These are phyloP conservation scores for Fusarium brevicatenulatum DNA, from an alignment of 2,329 filamentous ascomycete species.

Conservation along the genomic window DNA sequence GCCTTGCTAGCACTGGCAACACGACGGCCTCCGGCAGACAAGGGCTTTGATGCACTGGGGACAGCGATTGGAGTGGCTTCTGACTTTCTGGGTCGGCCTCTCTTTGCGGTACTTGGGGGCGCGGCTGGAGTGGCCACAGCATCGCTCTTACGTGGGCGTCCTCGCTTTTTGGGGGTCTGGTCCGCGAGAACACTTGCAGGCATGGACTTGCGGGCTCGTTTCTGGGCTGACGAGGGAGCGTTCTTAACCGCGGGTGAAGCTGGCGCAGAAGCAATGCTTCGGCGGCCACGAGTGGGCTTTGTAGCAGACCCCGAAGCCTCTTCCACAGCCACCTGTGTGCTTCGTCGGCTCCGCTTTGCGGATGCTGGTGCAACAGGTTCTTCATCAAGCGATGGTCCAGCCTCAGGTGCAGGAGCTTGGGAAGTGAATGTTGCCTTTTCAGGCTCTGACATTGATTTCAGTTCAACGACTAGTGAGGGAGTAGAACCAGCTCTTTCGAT, in stretches of 20 bases:
- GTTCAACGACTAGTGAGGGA: constrained; percentile 28
- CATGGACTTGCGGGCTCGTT: constrained; percentile 39
- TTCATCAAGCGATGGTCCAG: background rate
- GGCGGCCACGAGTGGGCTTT: constrained; percentile 21
- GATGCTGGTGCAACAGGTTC: background rate
- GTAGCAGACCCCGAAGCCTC: constrained; percentile 4
- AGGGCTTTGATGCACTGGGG: constrained; percentile 17
- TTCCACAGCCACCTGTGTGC: constrained; percentile 14
- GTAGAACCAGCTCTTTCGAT: constrained; percentile 17
- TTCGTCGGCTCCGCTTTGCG: constrained; percentile 28
- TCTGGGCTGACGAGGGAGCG: constrained; percentile 12
- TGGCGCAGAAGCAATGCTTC: constrained; percentile 23
- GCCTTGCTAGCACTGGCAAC: constrained; percentile 28
- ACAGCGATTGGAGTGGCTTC: constrained; percentile 16
- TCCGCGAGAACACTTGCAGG: constrained; percentile 23
- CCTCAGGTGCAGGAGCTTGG: constrained; percentile 1
- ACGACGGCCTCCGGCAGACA: constrained; percentile 19
- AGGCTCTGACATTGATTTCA: constrained; percentile 21
- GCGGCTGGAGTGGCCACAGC: constrained; percentile 25
- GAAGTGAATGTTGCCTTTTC: constrained; percentile 27
- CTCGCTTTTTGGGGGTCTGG: constrained; percentile 38
- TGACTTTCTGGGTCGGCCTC: constrained; percentile 40
- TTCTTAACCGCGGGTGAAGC: constrained; percentile 24
- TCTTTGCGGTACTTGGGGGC: constrained; percentile 24
- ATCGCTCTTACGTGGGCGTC: constrained; percentile 41